Evolutionary conservation across 495 filamentous ascomycete genomes (phyloP).

Genomic region (Podospora appendiculata): DNA sequence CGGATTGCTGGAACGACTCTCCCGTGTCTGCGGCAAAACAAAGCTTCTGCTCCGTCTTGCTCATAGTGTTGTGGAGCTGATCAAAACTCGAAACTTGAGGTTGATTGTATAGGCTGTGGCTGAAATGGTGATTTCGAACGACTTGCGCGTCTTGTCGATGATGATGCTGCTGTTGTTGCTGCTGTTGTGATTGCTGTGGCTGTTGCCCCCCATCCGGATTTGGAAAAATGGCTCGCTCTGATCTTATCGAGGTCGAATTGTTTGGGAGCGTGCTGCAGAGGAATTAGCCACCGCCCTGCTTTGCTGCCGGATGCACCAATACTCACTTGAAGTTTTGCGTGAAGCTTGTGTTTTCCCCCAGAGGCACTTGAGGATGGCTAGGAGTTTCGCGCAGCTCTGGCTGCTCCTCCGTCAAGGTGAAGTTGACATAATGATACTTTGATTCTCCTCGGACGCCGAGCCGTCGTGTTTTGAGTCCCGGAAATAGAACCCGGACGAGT

Average conservation of each 20-base stretch:
- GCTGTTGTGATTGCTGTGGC: slow-evolving; percentile 6
- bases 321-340: slow-evolving; percentile 36
- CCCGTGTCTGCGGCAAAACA: slow-evolving; percentile 53
- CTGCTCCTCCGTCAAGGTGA: slow-evolving; percentile 61
- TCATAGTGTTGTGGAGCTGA: slow-evolving; percentile 34
- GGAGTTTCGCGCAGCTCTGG: slow-evolving; percentile 34
- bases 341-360: slow-evolving; percentile 28
- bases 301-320: too few relatives aligned
- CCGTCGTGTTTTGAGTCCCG: slow-evolving; percentile 82
- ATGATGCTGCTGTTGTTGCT: too few relatives aligned
- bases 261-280: slow-evolving; percentile 18
- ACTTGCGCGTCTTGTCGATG: neutral
- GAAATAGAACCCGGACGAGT: slow-evolving; percentile 90
- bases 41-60: slow-evolving; percentile 58
- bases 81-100: slow-evolving; percentile 36
- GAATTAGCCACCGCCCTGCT: too few relatives aligned
- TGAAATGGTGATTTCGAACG: slow-evolving; percentile 20
- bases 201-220: slow-evolving; percentile 43
- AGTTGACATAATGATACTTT: slow-evolving; percentile 95
- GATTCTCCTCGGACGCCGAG: slow-evolving; percentile 93
- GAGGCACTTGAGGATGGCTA: slow-evolving; percentile 26
- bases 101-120: slow-evolving; percentile 44
- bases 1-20: slow-evolving; percentile 46
- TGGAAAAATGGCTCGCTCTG: slow-evolving; percentile 62
- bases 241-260: slow-evolving; percentile 18